These are phyloP conservation scores for Ganoderma sinense DNA, from an alignment of 1,284 basidiomycete species.

Conservation along the genomic window DNA sequence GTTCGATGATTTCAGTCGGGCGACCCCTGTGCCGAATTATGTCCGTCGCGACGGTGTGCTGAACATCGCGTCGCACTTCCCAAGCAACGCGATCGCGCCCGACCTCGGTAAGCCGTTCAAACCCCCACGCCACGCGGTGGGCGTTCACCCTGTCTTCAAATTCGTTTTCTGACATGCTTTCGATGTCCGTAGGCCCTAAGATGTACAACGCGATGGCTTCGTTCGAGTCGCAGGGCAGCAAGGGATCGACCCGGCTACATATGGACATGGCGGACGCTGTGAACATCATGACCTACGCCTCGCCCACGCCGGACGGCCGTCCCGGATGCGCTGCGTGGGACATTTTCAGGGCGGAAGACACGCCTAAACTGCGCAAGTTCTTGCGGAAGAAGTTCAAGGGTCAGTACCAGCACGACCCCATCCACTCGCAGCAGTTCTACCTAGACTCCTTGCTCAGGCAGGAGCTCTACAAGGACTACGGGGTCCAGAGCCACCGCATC, in stretches of 20 bases:
- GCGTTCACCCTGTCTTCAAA: slow-evolving; percentile 19
- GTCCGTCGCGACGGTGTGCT: slow-evolving; percentile 88
- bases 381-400: slow-evolving; percentile 66
- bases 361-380: slow-evolving; percentile 80
- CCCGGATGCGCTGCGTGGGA: slow-evolving; percentile 93
- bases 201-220: slow-evolving; percentile 85
- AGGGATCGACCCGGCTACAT: slow-evolving; percentile 88
- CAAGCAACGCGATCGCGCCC: slow-evolving; percentile 82
- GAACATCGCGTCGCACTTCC: slow-evolving; percentile 91
- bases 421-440: slow-evolving; percentile 91
- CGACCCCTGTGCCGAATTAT: slow-evolving; percentile 88
- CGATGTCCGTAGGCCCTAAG: slow-evolving; percentile 60
- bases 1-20: slow-evolving; percentile 86
- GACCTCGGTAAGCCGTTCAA: slow-evolving; percentile 73
- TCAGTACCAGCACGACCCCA: slow-evolving; percentile 76
- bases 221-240: slow-evolving; percentile 65
- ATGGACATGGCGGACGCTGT: slow-evolving; percentile 98
- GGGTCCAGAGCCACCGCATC: slow-evolving; percentile 83
- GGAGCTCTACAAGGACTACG: slow-evolving; percentile 72
- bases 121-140: not conserved
- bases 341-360: slow-evolving; percentile 85
- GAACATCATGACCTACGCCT: slow-evolving; percentile 89
- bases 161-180: slow-evolving; percentile 1
- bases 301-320: slow-evolving; percentile 64
- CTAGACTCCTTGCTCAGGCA: slow-evolving; percentile 75